A percentile compares a stretch with the other conserved stretches of the same genome.
These are phyloP conservation scores for Maudiozyma saulgeensis DNA, from an alignment of 805 yeast species.

Conservation along the genomic window DNA sequence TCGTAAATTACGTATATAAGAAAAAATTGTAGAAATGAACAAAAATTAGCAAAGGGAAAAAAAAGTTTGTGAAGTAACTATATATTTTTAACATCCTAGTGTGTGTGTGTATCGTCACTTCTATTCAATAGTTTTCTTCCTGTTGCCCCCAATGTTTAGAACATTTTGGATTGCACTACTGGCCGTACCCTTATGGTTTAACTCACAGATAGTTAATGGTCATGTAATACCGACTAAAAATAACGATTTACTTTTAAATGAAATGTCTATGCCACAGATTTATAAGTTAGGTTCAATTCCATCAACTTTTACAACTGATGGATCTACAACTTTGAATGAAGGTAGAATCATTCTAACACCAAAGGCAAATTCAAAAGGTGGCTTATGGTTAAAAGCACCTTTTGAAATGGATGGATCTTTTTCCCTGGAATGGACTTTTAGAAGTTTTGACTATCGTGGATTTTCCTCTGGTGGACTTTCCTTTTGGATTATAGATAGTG, in stretches of 20 bases:
- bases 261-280: constrained; percentile 31
- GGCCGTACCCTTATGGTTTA: too few species aligned
- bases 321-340: constrained; percentile 34
- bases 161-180: not conserved
- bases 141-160: too few species aligned
- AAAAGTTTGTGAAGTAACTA: too few species aligned
- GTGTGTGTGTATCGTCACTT: too few species aligned
- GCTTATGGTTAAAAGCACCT: constrained; percentile 36
- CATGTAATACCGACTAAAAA: not conserved
- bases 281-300: constrained; percentile 16
- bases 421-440: constrained; percentile 53
- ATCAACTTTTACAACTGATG: constrained; percentile 32
- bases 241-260: not conserved
- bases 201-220: not conserved
- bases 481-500: constrained; percentile 36
- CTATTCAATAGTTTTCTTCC: too few species aligned
- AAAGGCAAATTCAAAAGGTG: constrained; percentile 31
- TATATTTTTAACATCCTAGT: too few species aligned
- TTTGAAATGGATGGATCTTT: constrained; percentile 32
- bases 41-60: too few species aligned
- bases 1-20: too few species aligned
- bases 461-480: constrained; percentile 48
- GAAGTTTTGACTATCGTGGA: constrained; percentile 48
- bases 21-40: too few species aligned
- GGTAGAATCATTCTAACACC: constrained; percentile 51